Evolutionary conservation across 495 filamentous ascomycete genomes (phyloP).

Genomic region (Penicillium paradoxum): DNA sequence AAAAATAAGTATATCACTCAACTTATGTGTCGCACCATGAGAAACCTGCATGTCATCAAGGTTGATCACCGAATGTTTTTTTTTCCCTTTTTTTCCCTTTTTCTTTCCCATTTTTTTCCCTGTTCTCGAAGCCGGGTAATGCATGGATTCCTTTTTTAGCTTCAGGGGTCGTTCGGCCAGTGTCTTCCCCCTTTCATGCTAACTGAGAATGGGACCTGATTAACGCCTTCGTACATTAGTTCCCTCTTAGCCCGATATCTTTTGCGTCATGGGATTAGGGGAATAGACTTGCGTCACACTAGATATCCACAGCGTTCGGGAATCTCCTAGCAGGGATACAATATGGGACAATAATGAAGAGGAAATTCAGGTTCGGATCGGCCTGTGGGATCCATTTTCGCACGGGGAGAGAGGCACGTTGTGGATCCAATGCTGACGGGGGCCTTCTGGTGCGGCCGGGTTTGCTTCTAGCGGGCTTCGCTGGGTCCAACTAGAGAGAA

Average conservation of each 20-base stretch:
- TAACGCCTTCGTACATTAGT: neutral
- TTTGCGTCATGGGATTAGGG: slow-evolving; percentile 7
- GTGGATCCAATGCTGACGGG: slow-evolving; percentile 37
- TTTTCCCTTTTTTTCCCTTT: neutral
- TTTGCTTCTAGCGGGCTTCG: slow-evolving; percentile 32
- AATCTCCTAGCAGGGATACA: neutral
- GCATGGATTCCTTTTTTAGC: neutral
- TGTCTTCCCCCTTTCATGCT: slow-evolving; percentile 13
- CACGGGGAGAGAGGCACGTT: slow-evolving; percentile 34
- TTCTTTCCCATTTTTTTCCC: neutral
- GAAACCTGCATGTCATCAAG: slow-evolving; percentile 16
- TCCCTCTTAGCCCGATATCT: slow-evolving; percentile 4
- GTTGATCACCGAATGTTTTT: neutral
- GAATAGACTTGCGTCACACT: neutral
- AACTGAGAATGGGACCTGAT: neutral
- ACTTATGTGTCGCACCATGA: slow-evolving; percentile 23
- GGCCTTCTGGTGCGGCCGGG: slow-evolving; percentile 34
- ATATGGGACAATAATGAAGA: neutral
- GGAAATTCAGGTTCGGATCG: slow-evolving; percentile 32
- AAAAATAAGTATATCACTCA: slow-evolving; percentile 3
- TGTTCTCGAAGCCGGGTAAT: neutral
- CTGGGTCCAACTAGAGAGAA: slow-evolving; percentile 23
- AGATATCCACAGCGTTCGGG: neutral
- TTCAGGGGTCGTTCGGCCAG: slow-evolving; percentile 3
- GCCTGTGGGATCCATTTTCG: slow-evolving; percentile 28